These are phyloP conservation scores for Nymphaea colorata DNA, from an alignment of 164 flowering plant genomes.

Conservation along the genomic window DNA sequence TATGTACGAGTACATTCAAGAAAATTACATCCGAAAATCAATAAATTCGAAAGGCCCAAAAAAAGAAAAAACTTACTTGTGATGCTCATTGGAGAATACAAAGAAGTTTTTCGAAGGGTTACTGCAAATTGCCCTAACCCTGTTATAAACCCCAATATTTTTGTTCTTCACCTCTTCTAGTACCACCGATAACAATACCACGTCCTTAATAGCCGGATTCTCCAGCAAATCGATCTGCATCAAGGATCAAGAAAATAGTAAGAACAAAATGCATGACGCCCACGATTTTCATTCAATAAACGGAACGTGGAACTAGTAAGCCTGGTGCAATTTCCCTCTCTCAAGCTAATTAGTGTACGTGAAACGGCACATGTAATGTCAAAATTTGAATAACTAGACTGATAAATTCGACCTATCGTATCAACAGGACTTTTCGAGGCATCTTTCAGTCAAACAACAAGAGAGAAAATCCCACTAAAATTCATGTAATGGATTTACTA, in stretches of 20 bases:
- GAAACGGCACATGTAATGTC: too few species aligned
- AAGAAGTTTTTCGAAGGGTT: slow-evolving; percentile 53
- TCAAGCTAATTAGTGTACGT: too few species aligned
- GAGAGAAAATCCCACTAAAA: too few species aligned
- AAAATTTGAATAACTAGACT: too few species aligned
- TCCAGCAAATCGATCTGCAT: slow-evolving; percentile 91
- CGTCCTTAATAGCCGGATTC: slow-evolving; percentile 73
- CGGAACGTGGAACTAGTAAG: too few species aligned
- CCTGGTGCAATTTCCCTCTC: too few species aligned
- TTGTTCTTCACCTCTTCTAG: slow-evolving; percentile 85
- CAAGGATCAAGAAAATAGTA: not conserved
- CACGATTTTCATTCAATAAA: not conserved
- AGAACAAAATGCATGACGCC: not conserved
- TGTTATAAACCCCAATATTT: slow-evolving; percentile 67
- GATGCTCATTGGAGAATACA: slow-evolving; percentile 83
- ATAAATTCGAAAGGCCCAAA: not conserved
- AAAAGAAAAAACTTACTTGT: slow-evolving; percentile 41
- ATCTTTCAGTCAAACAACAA: too few species aligned
- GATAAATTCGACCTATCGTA: too few species aligned
- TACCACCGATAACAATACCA: slow-evolving; percentile 73
- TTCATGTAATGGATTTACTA: too few species aligned
- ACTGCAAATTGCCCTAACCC: slow-evolving; percentile 68
- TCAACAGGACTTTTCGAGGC: too few species aligned
- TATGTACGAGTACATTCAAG: too few species aligned
- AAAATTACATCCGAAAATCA: too few species aligned